Base-by-base conservation (phyloP, 2,329 filamentous ascomycete genomes). In the Thielaviopsis musarum region DNA sequence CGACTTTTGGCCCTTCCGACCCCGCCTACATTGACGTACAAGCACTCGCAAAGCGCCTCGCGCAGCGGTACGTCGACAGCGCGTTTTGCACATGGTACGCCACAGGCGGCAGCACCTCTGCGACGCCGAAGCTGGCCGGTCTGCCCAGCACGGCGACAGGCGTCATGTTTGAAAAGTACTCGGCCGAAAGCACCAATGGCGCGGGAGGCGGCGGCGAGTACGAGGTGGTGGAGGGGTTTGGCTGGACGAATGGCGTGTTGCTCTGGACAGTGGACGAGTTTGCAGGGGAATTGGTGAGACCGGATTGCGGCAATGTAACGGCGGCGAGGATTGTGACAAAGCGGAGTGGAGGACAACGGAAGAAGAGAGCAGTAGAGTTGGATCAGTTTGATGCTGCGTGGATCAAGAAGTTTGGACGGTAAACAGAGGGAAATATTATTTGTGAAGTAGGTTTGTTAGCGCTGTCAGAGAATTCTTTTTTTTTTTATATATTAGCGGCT, bases 161-260 rank as follows among this genome's bases (percentile, higher is more conserved):
- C 22, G 80, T 79, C 67, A 85, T 87, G 73, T 87, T 86, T 66
- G 83, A 87, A 68, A 86, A 86, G 73, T 86, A 86, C 66, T 73
- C 72, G 13, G 80, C 84, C 64, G 78, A 77, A 60, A 70, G 77
- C 7, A 81, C 76, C 53, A 82, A 84, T 63, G 77, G 75, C 0
- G 80, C 79, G 1, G 83, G 83, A 28, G 72, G 80, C 6, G 83
- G 83, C 5, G 83, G 83, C 63, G 83, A 86, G 72, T 86, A 86
- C 67, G 76, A 79, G 58, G 83, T 86, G 5, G 83, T 85, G 2
- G 80, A 85, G 69, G 83, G 83, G 1, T 87, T 87, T 64, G 83
- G 83, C 6, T 87, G 83, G 83, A 81, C 79, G 0, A 86, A 86
- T 64, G 83, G 83, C 30, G 82, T 85, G 57, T 68, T 86, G 30